Evolutionary conservation across 2,329 filamentous ascomycete genomes (phyloP).

Genomic region (Beauveria varroae): DNA sequence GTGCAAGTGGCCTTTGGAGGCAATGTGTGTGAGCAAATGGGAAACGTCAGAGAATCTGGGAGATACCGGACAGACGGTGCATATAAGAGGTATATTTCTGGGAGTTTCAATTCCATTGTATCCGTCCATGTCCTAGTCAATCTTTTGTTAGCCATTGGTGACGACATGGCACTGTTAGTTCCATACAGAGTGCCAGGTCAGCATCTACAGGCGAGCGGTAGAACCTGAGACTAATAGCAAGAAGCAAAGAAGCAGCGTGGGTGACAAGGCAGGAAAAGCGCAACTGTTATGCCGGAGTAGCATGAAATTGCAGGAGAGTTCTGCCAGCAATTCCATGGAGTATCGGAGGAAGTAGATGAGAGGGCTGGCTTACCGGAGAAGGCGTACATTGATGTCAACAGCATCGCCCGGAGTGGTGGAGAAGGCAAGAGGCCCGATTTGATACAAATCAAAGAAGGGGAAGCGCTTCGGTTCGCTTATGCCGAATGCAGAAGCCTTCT

Average conservation of each 20-base stretch:
- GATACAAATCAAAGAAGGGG: neutral
- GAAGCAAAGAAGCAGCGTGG: conserved; percentile 12
- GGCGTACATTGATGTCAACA: neutral
- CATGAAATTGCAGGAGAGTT: conserved; percentile 13
- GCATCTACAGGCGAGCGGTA: neutral
- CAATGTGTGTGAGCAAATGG: conserved; percentile 84
- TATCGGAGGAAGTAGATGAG: neutral
- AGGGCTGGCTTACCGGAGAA: conserved; percentile 4
- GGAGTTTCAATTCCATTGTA: conserved; percentile 11
- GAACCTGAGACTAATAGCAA: conserved; percentile 10
- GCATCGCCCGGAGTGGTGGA: neutral
- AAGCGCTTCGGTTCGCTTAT: neutral
- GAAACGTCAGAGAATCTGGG: conserved; percentile 84
- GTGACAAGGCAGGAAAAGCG: conserved; percentile 20
- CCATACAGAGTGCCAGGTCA: conserved; percentile 1
- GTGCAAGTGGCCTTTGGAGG: conserved; percentile 86
- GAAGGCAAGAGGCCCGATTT: neutral
- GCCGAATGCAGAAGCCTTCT: conserved; percentile 2
- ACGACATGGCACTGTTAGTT: neutral
- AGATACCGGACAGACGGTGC: conserved; percentile 73
- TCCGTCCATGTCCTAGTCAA: conserved; percentile 29
- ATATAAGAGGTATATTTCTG: conserved; percentile 59
- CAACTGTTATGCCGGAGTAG: conserved; percentile 11
- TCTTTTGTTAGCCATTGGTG: conserved; percentile 1
- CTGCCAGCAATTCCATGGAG: neutral